phyloP scores from a whole-genome alignment of 345 rosid species.

The Salix suchowensis region DNA sequence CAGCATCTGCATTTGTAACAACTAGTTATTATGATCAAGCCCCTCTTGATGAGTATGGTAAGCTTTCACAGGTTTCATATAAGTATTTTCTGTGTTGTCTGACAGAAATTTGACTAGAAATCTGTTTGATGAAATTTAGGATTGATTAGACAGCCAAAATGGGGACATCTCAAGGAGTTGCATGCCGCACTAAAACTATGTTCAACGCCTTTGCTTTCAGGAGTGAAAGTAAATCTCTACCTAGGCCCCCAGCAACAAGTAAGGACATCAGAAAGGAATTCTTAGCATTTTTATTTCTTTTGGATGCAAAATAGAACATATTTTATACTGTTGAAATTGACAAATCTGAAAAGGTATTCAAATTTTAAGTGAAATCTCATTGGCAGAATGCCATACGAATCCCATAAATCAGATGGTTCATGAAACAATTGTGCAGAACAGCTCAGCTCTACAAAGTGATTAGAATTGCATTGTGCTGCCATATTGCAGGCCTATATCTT shows the following conservation, averaged over 20 bases:
- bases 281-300: not conserved
- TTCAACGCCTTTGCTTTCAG: conserved; percentile 49
- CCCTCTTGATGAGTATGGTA: conserved; percentile 86
- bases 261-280: conserved; percentile 11
- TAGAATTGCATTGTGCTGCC: too few species aligned
- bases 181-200: conserved; percentile 62
- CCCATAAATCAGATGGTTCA: too few species aligned
- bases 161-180: conserved; percentile 73
- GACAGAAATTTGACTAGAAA: not conserved
- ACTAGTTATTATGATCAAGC: conserved; percentile 75
- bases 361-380: too few species aligned
- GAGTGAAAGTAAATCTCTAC: conserved; percentile 23
- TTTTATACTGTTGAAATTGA: too few species aligned
- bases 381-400: too few species aligned
- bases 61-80: not conserved
- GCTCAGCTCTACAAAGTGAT: too few species aligned
- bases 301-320: not conserved
- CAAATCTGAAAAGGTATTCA: too few species aligned
- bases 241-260: conserved; percentile 59
- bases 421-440: too few species aligned
- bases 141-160: conserved; percentile 64
- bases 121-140: conserved; percentile 32
- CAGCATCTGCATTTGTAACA: conserved; percentile 47
- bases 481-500: conserved; percentile 55
- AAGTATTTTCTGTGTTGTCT: not conserved